Base-by-base conservation (phyloP, 129 eudicot genomes). In the Centrapalus pauciflorus region DNA sequence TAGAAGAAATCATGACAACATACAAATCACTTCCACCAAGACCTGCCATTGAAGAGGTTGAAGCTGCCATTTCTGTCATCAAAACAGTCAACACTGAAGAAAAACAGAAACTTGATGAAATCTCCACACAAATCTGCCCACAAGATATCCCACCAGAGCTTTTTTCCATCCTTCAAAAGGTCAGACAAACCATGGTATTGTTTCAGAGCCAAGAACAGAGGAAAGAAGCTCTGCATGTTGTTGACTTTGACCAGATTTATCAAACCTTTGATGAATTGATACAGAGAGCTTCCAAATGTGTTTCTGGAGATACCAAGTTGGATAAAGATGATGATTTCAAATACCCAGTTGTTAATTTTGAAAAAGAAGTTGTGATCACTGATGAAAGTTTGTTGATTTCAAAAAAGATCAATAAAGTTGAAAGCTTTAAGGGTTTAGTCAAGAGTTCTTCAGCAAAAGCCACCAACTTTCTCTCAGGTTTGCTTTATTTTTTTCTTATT, bases 11-110 rank as follows among this genome's bases (percentile, higher is more conserved):
- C 80, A 89, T 74, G 71, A 61, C 65, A 66, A 67, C 81, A 68
- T 85, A 85, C 89, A 85, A 71, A 65, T 89, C 85, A 48, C 84
- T 89, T 38, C 87, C 94, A 38, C 96, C 88, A 21, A 74, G 96
- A 72, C 96, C 96, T 29, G 34, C 95, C 48, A 76, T 89, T 35
- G 94, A 81, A 64, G 90, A 89, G 61, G 70, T 83, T 58, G 90
- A 83, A 80, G 94, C 94, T 25, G 88, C 96, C 76, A 74, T 62
- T 0, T 85, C 94, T 21, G 79, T 89, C 3, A 73, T 89, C 71
- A 71, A 83, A 56, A 58, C 90, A 41, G 81, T 68, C 4, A 59
- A 83, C 54, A 41, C 58, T 21, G 88, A 83, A 64, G 82, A 85
- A 50, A 24, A 72, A 34, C 71, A 71, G 0, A 78, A 70, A 33